phyloP scores from a whole-genome alignment of 257 asterid genomes.

The Solanum boliviense region DNA sequence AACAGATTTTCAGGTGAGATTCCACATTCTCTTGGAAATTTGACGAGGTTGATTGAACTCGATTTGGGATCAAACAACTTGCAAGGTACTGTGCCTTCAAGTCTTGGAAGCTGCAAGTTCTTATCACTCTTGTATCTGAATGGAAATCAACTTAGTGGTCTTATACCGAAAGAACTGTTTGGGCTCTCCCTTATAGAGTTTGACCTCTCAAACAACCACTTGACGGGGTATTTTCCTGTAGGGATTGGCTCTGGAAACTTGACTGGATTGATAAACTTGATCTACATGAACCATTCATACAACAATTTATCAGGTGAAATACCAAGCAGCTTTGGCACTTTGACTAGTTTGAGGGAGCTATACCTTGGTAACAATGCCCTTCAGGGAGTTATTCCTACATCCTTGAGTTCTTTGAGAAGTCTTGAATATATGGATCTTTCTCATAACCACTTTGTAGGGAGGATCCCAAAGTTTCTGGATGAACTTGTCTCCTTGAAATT shows the following conservation, averaged over 20 bases:
- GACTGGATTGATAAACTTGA: neutral
- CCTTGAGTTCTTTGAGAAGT: slow-evolving; percentile 2
- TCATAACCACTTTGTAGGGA: slow-evolving; percentile 10
- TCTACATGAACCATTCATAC: slow-evolving; percentile 3
- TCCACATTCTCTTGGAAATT: slow-evolving; percentile 4
- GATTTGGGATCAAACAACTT: neutral
- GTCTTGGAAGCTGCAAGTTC: neutral
- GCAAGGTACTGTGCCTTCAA: slow-evolving; percentile 6
- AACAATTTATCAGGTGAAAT: slow-evolving; percentile 6
- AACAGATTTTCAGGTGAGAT: slow-evolving; percentile 5
- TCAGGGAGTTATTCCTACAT: neutral
- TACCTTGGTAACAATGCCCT: neutral
- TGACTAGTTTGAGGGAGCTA: neutral
- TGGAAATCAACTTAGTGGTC: slow-evolving; percentile 6
- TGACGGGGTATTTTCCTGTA: neutral
- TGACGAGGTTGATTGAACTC: neutral
- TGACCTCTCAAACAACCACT: slow-evolving; percentile 3
- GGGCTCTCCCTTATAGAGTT: neutral
- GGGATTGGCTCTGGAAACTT: neutral
- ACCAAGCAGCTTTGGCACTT: neutral
- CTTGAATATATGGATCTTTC: slow-evolving; percentile 5
- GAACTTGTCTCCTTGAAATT: neutral
- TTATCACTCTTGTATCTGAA: slow-evolving; percentile 2
- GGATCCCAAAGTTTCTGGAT: slow-evolving; percentile 3
- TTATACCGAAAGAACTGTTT: neutral